These are phyloP conservation scores for Cutaneotrichosporon sp. DNA, from an alignment of 1,284 basidiomycete species.

Conservation along the genomic window DNA sequence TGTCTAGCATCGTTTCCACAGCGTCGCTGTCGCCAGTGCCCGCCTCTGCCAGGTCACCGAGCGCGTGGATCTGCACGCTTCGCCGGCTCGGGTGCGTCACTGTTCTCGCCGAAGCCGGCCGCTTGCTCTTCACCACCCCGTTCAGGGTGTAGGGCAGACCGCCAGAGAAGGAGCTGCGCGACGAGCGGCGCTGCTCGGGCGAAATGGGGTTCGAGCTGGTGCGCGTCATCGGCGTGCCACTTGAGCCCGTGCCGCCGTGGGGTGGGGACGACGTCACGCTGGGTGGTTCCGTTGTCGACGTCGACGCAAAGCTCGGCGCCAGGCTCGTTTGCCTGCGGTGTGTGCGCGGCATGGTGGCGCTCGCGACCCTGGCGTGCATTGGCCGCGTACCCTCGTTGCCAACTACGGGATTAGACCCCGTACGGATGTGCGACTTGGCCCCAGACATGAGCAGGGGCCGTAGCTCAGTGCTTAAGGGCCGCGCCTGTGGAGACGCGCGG, in stretches of 20 bases:
- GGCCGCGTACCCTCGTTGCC: conserved; percentile 4
- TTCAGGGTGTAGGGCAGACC: conserved; percentile 47
- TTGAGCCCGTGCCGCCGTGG: conserved; percentile 30
- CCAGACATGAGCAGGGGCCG: conserved; percentile 11
- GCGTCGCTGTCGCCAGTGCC: neutral
- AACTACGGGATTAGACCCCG: conserved; percentile 17
- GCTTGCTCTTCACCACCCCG: conserved; percentile 41
- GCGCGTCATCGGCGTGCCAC: conserved; percentile 10
- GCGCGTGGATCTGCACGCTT: conserved; percentile 14
- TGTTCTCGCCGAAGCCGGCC: conserved; percentile 17
- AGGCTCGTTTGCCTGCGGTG: conserved; percentile 41
- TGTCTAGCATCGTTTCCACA: conserved; percentile 5
- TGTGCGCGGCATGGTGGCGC: conserved; percentile 14
- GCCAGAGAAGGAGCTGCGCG: conserved; percentile 23
- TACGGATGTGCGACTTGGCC: conserved; percentile 10
- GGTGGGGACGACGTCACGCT: conserved; percentile 33
- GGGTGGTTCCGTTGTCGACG: conserved; percentile 30
- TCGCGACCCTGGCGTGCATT: conserved; percentile 22
- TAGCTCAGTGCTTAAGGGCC: conserved; percentile 20
- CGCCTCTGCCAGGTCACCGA: conserved; percentile 12
- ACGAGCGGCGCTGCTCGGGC: conserved; percentile 10
- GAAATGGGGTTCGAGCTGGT: conserved; percentile 8
- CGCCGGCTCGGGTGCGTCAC: conserved; percentile 9
- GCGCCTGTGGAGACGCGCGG: neutral
- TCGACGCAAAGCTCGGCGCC: conserved; percentile 42